Evolutionary conservation across 805 yeast genomes (phyloP).

Genomic region (Ogataea methanolica): DNA sequence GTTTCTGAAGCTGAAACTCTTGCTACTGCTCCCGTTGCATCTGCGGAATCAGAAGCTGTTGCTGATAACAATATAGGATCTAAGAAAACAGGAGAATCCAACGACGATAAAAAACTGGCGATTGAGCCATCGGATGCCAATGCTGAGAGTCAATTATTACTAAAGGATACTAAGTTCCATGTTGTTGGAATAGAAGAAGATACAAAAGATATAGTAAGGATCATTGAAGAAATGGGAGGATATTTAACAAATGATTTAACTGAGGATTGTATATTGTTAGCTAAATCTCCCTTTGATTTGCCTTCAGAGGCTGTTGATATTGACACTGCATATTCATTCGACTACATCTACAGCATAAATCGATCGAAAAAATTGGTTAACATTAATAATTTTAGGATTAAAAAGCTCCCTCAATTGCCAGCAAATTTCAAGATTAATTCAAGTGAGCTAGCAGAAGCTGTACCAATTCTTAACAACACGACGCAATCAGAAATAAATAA

Average conservation of each 20-base stretch:
- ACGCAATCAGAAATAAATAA: not conserved
- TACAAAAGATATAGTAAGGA: constrained; percentile 11
- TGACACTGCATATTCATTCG: constrained; percentile 17
- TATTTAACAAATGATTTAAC: constrained; percentile 5
- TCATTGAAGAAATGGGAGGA: constrained; percentile 24
- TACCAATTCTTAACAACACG: not conserved
- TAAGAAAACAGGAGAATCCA: not conserved
- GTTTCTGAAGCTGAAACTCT: not conserved
- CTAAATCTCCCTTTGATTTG: constrained; percentile 15
- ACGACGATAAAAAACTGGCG: not conserved
- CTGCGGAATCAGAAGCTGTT: not conserved
- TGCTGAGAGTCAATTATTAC: not conserved
- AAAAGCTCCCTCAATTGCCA: constrained; percentile 21
- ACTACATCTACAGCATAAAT: constrained; percentile 21
- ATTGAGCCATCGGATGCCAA: not conserved
- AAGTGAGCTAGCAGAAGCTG: constrained; percentile 17
- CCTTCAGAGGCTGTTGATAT: constrained; percentile 6
- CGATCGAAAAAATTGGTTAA: constrained; percentile 12
- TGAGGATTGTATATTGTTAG: constrained; percentile 12
- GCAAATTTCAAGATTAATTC: constrained; percentile 19
- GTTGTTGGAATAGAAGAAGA: constrained; percentile 13
- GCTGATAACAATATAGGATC: not conserved
- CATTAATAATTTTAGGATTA: constrained; percentile 17
- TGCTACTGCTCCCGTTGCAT: not conserved
- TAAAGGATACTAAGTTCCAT: constrained; percentile 6